Percentiles rank a stretch among this genome's conserved stretches.
Conservation (phyloP, 2,329 filamentous ascomycete genomes). For the Hypoxylon sp. region DNA sequence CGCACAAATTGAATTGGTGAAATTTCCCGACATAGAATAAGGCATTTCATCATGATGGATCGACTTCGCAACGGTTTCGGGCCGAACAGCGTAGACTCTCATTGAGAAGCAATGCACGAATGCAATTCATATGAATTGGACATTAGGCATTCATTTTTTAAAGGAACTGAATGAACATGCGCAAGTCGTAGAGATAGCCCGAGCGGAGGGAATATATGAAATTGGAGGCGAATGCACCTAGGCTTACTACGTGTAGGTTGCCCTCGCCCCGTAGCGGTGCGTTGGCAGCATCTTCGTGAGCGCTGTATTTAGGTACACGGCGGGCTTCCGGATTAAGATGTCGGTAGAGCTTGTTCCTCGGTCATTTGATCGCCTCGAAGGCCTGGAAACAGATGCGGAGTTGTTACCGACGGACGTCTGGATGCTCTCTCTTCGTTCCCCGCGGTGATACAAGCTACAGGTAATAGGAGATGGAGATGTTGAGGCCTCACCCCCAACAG, state of each 20-base stretch:
- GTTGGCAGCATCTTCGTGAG: slow-evolving; percentile 12
- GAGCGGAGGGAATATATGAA: background rate
- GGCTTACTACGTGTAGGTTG: slow-evolving; percentile 13
- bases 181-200: background rate
- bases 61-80: background rate
- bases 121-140: background rate
- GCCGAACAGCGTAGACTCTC: background rate
- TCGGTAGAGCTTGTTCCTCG: slow-evolving; percentile 16
- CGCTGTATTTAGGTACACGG: background rate
- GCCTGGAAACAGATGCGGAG: slow-evolving; percentile 1
- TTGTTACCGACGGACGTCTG: background rate
- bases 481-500: slow-evolving; percentile 6
- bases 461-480: slow-evolving; percentile 2
- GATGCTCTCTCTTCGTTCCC: slow-evolving; percentile 8
- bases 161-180: slow-evolving; percentile 2
- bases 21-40: background rate
- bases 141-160: background rate
- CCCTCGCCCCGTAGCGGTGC: slow-evolving; percentile 18
- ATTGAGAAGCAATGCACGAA: background rate
- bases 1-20: too few species aligned
- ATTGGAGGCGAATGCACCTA: slow-evolving; percentile 10
- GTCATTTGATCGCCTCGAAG: slow-evolving; percentile 10
- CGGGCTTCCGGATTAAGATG: slow-evolving; percentile 23
- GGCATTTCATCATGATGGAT: background rate
- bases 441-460: slow-evolving; percentile 9